phyloP scores from a whole-genome alignment of 2,329 filamentous ascomycete species.

The Ascocoryne sarcoides region DNA sequence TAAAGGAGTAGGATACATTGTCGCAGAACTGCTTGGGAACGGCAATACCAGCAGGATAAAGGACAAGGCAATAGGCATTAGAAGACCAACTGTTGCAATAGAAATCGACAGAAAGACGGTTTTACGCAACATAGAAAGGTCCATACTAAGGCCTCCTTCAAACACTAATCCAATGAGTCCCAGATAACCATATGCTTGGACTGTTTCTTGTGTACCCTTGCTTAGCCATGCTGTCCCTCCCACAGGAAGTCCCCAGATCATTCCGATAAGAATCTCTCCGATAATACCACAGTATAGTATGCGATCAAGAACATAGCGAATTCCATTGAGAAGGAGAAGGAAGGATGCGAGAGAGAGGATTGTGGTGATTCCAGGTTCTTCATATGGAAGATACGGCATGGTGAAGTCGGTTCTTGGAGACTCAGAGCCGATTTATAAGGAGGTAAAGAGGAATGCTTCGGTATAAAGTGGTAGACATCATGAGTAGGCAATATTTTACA shows the following conservation, averaged over 20 bases:
- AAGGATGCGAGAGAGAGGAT: conserved; percentile 55
- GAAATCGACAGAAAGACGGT: conserved; percentile 50
- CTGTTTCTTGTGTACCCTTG: conserved; percentile 39
- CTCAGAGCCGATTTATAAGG: too few species aligned
- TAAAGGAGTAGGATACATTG: conserved; percentile 15
- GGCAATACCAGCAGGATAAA: conserved; percentile 35
- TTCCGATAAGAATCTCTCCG: conserved; percentile 62
- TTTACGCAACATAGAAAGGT: conserved; percentile 36
- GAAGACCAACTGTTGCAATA: conserved; percentile 59
- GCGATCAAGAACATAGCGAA: conserved; percentile 48
- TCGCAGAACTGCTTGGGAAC: conserved; percentile 16
- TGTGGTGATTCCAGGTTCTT: conserved; percentile 50
- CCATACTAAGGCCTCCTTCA: conserved; percentile 35
- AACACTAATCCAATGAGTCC: conserved; percentile 66
- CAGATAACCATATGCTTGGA: conserved; percentile 62
- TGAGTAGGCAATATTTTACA: too few species aligned
- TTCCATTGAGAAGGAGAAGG: conserved; percentile 50
- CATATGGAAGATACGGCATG: conserved; percentile 41
- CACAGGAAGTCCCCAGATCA: conserved; percentile 61
- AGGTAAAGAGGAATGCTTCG: too few species aligned
- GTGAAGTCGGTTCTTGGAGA: too few species aligned
- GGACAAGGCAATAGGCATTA: conserved; percentile 54
- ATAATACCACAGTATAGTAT: conserved; percentile 61
- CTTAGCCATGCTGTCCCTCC: conserved; percentile 52
- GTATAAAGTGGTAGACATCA: too few species aligned